Conservation (phyloP, 2,329 filamentous ascomycete genomes). For the Blastomyces parvus region DNA sequence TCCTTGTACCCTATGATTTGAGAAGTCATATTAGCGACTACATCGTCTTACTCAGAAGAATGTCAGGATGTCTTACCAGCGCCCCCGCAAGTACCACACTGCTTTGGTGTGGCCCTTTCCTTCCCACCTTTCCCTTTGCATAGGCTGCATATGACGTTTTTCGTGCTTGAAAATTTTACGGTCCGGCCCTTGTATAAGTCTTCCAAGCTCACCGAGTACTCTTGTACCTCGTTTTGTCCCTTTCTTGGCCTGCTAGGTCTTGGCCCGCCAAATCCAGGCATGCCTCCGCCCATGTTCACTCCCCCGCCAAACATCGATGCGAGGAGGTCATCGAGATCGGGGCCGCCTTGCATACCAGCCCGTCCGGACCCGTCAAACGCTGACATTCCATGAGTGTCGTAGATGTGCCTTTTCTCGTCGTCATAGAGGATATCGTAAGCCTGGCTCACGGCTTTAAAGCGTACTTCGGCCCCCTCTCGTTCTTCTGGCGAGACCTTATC, state of each 20-base stretch:
- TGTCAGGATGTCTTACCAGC: constrained; percentile 42
- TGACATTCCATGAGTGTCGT: constrained; percentile 91
- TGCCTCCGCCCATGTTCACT: constrained; percentile 42
- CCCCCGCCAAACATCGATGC: constrained; percentile 68
- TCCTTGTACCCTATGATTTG: constrained; percentile 52
- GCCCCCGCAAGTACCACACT: constrained; percentile 78
- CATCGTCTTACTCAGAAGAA: background rate
- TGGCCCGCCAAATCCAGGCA: constrained; percentile 40
- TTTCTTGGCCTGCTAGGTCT: constrained; percentile 47
- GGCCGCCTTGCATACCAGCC: constrained; percentile 51
- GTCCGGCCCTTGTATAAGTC: constrained; percentile 99
- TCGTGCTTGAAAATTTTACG: constrained; percentile 90
- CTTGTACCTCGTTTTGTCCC: constrained; percentile 16
- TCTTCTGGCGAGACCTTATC: constrained; percentile 88
- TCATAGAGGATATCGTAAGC: constrained; percentile 97
- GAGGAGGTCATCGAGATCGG: constrained; percentile 83
- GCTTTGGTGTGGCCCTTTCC: constrained; percentile 74
- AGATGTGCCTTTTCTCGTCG: constrained; percentile 83
- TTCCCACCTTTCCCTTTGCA: constrained; percentile 89
- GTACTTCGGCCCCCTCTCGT: constrained; percentile 65
- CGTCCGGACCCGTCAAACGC: constrained; percentile 75
- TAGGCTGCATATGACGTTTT: constrained; percentile 76
- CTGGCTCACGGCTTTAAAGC: constrained; percentile 86
- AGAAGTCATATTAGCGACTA: constrained; percentile 5
- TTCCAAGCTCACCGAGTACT: constrained; percentile 79